These are phyloP conservation scores for Chrysoporthe puriensis DNA, from an alignment of 2,329 filamentous ascomycete species.

Conservation along the genomic window DNA sequence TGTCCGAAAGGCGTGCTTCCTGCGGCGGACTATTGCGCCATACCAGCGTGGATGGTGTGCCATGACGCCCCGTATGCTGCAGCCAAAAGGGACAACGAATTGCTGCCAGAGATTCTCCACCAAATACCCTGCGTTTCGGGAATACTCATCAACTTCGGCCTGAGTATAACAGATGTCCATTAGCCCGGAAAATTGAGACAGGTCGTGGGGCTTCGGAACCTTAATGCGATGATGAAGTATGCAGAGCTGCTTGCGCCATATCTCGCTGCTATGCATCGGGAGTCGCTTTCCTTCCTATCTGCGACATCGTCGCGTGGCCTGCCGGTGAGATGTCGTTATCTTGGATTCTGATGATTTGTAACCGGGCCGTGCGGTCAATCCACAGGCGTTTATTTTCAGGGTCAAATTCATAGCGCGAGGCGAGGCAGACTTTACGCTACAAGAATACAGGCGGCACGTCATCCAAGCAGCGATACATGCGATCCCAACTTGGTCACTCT, in stretches of 20 bases:
- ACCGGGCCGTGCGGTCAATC: not conserved
- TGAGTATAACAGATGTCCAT: too few species aligned
- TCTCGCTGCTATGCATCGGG: conserved; percentile 20
- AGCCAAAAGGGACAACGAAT: conserved; percentile 10
- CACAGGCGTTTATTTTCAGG: not conserved
- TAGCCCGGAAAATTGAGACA: not conserved
- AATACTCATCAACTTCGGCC: not conserved
- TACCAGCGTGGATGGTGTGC: conserved; percentile 25
- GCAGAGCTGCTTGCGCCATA: conserved; percentile 25
- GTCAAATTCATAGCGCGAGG: not conserved
- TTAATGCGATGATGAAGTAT: conserved; percentile 28
- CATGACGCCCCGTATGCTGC: conserved; percentile 19
- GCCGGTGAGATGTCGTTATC: conserved; percentile 26
- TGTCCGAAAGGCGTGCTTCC: conserved; percentile 2
- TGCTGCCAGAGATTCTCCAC: not conserved
- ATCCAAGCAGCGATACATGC: not conserved
- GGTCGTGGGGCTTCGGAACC: conserved; percentile 13
- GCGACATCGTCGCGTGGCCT: conserved; percentile 16
- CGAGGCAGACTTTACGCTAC: not conserved
- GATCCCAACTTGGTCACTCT: not conserved
- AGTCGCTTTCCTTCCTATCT: conserved; percentile 22
- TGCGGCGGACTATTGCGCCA: conserved; percentile 27
- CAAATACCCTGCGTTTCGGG: not conserved
- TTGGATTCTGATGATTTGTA: conserved; percentile 16
- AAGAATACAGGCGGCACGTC: not conserved